These are phyloP conservation scores for Arthrinium puccinioides DNA, from an alignment of 2,329 filamentous ascomycete species.

Conservation along the genomic window DNA sequence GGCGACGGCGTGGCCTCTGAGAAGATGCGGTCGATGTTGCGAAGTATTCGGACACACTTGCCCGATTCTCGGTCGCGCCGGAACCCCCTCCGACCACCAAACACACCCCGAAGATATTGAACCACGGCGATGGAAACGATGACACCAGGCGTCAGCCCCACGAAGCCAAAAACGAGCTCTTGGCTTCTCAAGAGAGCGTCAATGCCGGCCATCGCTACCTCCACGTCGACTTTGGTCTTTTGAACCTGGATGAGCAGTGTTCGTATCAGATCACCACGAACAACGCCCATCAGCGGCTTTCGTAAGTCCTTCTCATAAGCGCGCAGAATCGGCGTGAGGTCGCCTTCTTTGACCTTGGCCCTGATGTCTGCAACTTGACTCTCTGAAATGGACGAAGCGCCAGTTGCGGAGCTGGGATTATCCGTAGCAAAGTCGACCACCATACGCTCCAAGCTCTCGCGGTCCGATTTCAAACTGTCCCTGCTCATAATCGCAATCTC, in stretches of 20 bases:
- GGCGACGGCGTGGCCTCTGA: conserved; percentile 61
- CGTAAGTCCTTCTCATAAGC: conserved; percentile 88
- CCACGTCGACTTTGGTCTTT: conserved; percentile 97
- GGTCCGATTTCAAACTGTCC: conserved; percentile 81
- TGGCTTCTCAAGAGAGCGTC: conserved; percentile 92
- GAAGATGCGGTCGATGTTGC: conserved; percentile 81
- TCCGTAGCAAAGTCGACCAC: conserved; percentile 92
- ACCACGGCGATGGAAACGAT: conserved; percentile 71
- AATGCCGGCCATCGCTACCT: conserved; percentile 92
- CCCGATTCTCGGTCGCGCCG: conserved; percentile 58
- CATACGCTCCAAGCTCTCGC: conserved; percentile 92
- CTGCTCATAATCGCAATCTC: conserved; percentile 97
- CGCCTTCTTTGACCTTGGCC: conserved; percentile 78
- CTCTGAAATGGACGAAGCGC: conserved; percentile 49
- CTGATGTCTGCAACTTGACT: conserved; percentile 67
- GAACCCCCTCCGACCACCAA: conserved; percentile 65
- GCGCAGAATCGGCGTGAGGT: conserved; percentile 82
- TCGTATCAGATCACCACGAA: conserved; percentile 80
- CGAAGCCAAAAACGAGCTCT: conserved; percentile 95
- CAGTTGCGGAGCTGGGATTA: conserved; percentile 57
- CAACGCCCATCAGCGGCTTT: conserved; percentile 71
- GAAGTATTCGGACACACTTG: conserved; percentile 68
- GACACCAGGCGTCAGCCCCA: conserved; percentile 89
- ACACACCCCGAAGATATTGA: conserved; percentile 62
- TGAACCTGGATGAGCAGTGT: conserved; percentile 94